phyloP scores from a whole-genome alignment of 768 basidiomycete species.

The Phylloporus arenicola region DNA sequence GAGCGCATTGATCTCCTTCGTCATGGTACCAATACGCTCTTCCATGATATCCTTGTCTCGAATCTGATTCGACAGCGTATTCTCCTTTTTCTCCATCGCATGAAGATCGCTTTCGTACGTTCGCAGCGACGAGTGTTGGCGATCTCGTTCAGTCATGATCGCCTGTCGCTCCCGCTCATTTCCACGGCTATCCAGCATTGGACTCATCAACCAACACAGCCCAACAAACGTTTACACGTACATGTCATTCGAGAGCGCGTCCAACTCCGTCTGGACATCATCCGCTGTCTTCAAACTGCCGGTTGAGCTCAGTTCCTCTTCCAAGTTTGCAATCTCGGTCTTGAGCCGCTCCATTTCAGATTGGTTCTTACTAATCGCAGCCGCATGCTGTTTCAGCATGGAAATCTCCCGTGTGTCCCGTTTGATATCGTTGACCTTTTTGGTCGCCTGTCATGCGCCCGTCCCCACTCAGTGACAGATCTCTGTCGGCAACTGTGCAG shows the following conservation, averaged over 20 bases:
- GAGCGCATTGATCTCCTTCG: conserved; percentile 46
- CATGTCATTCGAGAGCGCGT: conserved; percentile 48
- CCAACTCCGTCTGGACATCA: conserved; percentile 78
- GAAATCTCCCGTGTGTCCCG: conserved; percentile 57
- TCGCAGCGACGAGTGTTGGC: conserved; percentile 47
- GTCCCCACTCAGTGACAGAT: not conserved
- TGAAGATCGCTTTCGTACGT: conserved; percentile 58
- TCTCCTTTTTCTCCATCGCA: conserved; percentile 55
- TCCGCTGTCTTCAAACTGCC: conserved; percentile 80
- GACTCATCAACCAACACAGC: not conserved
- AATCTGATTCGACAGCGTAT: conserved; percentile 50
- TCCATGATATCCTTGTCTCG: conserved; percentile 56
- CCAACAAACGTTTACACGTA: not conserved
- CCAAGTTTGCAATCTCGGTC: conserved; percentile 57
- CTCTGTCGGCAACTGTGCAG: not conserved
- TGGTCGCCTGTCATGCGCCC: conserved; percentile 38
- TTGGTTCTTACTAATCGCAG: conserved; percentile 52
- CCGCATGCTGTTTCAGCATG: conserved; percentile 55
- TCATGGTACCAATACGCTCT: conserved; percentile 52
- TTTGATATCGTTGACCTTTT: conserved; percentile 49
- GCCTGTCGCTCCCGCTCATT: conserved; percentile 59
- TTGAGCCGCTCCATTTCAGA: conserved; percentile 55
- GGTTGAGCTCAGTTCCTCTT: conserved; percentile 60
- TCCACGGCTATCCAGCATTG: conserved; percentile 43
- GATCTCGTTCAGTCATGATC: conserved; percentile 57